Conservation (phyloP, 305 asterid species). For the Plantago coronopus region DNA sequence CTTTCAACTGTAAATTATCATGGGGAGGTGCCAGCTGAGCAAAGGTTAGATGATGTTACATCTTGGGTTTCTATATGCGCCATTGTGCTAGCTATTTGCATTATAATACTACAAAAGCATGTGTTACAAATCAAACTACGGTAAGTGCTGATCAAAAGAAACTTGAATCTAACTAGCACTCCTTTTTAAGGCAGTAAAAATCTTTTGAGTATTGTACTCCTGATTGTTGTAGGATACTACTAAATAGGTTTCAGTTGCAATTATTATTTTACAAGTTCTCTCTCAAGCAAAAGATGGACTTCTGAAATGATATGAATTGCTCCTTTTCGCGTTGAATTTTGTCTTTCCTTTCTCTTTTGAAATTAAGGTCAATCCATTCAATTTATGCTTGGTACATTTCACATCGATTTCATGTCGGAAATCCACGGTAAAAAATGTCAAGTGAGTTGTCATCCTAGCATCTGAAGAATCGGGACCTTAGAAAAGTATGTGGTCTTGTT, state of each 20-base stretch:
- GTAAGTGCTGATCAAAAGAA: no score
- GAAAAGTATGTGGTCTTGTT: no score
- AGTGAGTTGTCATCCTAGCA: no score
- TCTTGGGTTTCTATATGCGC: slow-evolving; percentile 7
- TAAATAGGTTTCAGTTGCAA: neutral
- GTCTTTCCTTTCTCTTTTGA: slow-evolving; percentile 5
- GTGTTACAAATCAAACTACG: neutral
- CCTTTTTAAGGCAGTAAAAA: neutral
- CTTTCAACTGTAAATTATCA: slow-evolving; percentile 92
- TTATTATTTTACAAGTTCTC: neutral
- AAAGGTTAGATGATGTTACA: slow-evolving; percentile 54
- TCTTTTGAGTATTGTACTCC: no score
- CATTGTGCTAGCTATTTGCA: neutral
- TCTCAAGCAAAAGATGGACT: neutral
- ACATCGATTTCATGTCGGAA: neutral
- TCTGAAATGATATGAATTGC: neutral
- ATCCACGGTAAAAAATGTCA: neutral
- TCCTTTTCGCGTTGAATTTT: neutral
- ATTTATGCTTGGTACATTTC: neutral
- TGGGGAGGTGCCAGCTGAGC: slow-evolving; percentile 96
- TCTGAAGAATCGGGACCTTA: no score
- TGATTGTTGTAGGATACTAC: no score
- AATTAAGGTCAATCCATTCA: neutral
- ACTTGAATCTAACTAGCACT: neutral
- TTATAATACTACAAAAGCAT: neutral